Conservation (phyloP, 2,329 filamentous ascomycete species). For the Periconia sp. region DNA sequence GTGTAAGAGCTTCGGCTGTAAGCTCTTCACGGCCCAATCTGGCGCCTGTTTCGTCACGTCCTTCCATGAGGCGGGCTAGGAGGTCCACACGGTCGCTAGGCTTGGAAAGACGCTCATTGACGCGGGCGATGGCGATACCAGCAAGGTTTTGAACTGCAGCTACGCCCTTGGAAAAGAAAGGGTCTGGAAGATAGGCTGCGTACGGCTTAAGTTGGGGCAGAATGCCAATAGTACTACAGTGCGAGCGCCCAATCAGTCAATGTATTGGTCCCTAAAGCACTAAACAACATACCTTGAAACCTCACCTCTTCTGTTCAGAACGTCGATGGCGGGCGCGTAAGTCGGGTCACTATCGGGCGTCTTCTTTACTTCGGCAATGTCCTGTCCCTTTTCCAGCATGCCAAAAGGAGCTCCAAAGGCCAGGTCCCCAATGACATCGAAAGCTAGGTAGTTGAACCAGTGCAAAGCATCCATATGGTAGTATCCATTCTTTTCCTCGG, state of each 20-base stretch:
- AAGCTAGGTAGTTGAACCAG: conserved; percentile 74
- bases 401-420: conserved; percentile 79
- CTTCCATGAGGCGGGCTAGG: conserved; percentile 81
- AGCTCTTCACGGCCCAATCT: conserved; percentile 77
- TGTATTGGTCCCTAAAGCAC: background rate
- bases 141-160: conserved; percentile 77
- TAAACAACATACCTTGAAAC: conserved; percentile 62
- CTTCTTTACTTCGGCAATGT: conserved; percentile 72
- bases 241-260: background rate
- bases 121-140: conserved; percentile 83
- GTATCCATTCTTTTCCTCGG: conserved; percentile 49
- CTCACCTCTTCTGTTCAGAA: conserved; percentile 84
- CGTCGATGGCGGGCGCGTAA: conserved; percentile 80
- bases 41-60: conserved; percentile 76
- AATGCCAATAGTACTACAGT: conserved; percentile 66
- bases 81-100: conserved; percentile 72
- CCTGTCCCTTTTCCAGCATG: conserved; percentile 76
- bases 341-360: conserved; percentile 63
- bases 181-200: conserved; percentile 77
- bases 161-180: conserved; percentile 76
- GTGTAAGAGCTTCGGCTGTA: conserved; percentile 85
- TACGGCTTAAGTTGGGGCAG: conserved; percentile 75
- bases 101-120: conserved; percentile 68
- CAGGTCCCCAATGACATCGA: conserved; percentile 57
- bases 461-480: conserved; percentile 72